A percentile compares a stretch with the other conserved stretches of the same genome.
Conservation (phyloP, 306 rosid species). For the Vigna hirtella region DNA sequence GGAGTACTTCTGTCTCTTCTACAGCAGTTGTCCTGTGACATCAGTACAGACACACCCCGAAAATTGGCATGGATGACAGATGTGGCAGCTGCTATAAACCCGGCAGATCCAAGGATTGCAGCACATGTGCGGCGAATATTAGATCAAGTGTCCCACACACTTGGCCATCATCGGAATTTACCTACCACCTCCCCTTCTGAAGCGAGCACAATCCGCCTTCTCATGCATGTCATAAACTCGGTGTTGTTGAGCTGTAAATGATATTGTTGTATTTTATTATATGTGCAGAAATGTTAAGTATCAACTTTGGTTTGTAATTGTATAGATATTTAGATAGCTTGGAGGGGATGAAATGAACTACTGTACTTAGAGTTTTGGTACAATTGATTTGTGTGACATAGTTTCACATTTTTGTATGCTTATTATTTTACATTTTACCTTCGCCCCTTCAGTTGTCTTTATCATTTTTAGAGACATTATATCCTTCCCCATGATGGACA, state of each 20-base stretch:
- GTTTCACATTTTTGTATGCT: slow-evolving; percentile 38
- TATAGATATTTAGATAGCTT: slow-evolving; percentile 53
- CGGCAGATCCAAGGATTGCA: slow-evolving; percentile 61
- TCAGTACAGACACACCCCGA: slow-evolving; percentile 54
- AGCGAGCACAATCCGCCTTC: slow-evolving; percentile 63
- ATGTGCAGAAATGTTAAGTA: slow-evolving; percentile 47
- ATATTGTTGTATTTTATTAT: slow-evolving; percentile 36
- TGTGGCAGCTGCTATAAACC: slow-evolving; percentile 67
- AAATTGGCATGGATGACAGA: slow-evolving; percentile 77
- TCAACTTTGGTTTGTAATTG: slow-evolving; percentile 45
- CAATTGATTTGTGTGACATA: slow-evolving; percentile 49
- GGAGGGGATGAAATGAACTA: slow-evolving; percentile 41
- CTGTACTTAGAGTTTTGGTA: slow-evolving; percentile 42
- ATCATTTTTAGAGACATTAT: slow-evolving; percentile 4
- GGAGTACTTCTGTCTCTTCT: slow-evolving; percentile 79
- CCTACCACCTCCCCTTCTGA: slow-evolving; percentile 61
- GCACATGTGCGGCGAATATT: slow-evolving; percentile 57
- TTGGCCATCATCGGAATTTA: slow-evolving; percentile 57
- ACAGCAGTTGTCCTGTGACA: slow-evolving; percentile 69
- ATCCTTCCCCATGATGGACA: slow-evolving; percentile 23
- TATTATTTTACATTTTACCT: slow-evolving; percentile 4
- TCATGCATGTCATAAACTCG: slow-evolving; percentile 77
- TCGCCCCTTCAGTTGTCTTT: not conserved
- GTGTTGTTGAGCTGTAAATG: slow-evolving; percentile 74
- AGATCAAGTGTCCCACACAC: slow-evolving; percentile 63